Evolutionary conservation across 2,329 filamentous ascomycete species (phyloP).

Genomic region (Colletotrichum ledebouriae): DNA sequence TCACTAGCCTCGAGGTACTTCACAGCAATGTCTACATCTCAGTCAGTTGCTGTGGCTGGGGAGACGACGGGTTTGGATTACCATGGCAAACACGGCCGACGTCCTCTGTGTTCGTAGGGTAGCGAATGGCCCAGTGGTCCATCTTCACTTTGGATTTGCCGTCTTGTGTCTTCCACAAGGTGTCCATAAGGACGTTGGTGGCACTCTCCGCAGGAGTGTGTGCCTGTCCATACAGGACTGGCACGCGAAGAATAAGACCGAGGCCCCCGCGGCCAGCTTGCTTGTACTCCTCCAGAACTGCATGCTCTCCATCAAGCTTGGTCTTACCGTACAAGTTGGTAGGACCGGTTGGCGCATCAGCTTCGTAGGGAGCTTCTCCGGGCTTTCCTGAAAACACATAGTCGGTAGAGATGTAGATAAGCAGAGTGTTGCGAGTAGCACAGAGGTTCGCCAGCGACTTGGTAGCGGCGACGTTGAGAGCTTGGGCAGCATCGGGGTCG

Average conservation of each 20-base stretch:
- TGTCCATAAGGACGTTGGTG: conserved; percentile 84
- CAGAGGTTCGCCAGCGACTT: conserved; percentile 75
- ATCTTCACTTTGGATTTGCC: conserved; percentile 75
- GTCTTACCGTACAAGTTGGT: conserved; percentile 81
- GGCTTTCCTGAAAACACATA: conserved; percentile 81
- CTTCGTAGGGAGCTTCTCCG: conserved; percentile 88
- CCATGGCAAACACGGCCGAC: conserved; percentile 82
- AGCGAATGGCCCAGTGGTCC: conserved; percentile 88
- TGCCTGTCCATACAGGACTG: conserved; percentile 85
- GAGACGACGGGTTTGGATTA: conserved; percentile 51
- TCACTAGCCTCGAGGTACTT: conserved; percentile 72
- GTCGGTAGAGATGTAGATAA: conserved; percentile 86
- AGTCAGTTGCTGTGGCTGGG: conserved; percentile 35
- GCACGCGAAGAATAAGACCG: conserved; percentile 82
- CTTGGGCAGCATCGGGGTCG: conserved; percentile 80
- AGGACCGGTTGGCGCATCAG: conserved; percentile 72
- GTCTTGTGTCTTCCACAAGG: conserved; percentile 80
- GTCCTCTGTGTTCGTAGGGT: conserved; percentile 91
- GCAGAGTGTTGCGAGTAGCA: conserved; percentile 69
- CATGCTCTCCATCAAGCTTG: conserved; percentile 72
- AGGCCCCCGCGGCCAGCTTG: conserved; percentile 63
- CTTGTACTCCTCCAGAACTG: conserved; percentile 73
- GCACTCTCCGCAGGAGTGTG: conserved; percentile 81
- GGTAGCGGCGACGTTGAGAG: conserved; percentile 81
- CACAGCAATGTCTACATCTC: conserved; percentile 72